Evolutionary conservation across 23 red algal species (phyloP).

Genomic region (Gracilaria vermiculophylla): DNA sequence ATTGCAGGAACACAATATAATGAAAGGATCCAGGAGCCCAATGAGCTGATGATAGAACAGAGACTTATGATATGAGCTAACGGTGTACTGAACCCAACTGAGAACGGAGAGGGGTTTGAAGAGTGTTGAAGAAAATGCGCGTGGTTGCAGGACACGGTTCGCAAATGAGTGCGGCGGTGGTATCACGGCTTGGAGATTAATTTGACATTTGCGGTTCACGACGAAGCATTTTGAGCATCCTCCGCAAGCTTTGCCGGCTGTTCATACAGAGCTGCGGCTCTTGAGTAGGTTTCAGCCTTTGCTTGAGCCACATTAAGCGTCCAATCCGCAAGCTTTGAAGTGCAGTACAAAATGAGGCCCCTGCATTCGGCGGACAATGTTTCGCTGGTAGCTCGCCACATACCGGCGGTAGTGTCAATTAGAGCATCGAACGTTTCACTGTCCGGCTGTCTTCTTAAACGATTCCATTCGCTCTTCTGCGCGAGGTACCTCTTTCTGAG

Average conservation of each 20-base stretch:
- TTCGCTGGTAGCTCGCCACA: constrained; percentile 55
- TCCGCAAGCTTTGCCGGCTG: constrained; percentile 52
- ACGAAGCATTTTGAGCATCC: constrained; percentile 35
- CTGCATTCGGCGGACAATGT: constrained; percentile 38
- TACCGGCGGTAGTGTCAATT: constrained; percentile 22
- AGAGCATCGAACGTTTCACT: constrained; percentile 25
- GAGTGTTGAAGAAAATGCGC: not conserved
- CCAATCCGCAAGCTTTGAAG: constrained; percentile 65
- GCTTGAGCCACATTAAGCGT: constrained; percentile 76
- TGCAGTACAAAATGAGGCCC: constrained; percentile 38
- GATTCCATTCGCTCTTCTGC: constrained; percentile 54
- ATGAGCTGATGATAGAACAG: not conserved
- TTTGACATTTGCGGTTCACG: not conserved
- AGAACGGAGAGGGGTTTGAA: not conserved
- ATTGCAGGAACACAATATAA: not conserved
- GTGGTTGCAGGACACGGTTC: not conserved
- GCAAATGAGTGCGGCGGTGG: not conserved
- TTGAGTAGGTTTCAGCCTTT: constrained; percentile 46
- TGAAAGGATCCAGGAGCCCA: not conserved
- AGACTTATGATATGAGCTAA: constrained; percentile 13
- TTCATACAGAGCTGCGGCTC: constrained; percentile 47
- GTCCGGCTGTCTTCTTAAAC: constrained; percentile 28
- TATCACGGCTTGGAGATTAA: not conserved
- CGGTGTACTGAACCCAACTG: not conserved
- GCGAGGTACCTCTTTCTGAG: constrained; percentile 49